Percentiles rank a stretch among this genome's conserved stretches.
Conservation (phyloP, 2,329 filamentous ascomycete genomes). For the Huntiella bhutanensis region DNA sequence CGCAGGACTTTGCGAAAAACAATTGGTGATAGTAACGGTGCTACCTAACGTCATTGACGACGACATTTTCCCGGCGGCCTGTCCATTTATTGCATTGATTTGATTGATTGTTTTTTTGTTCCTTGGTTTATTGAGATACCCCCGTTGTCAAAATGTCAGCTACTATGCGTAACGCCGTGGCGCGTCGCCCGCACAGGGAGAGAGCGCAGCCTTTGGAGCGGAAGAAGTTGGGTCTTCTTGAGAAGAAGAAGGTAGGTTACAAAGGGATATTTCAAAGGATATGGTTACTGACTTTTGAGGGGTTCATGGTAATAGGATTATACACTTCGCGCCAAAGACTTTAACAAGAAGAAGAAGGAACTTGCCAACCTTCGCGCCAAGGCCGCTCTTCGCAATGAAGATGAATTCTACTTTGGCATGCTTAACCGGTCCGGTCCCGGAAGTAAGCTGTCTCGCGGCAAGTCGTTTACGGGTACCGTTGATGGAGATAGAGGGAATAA, state of each 20-base stretch:
- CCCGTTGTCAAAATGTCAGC: slow-evolving; percentile 28
- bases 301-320: slow-evolving; percentile 31
- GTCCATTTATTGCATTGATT: too few relatives aligned
- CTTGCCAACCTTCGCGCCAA: slow-evolving; percentile 42
- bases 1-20: too few relatives aligned
- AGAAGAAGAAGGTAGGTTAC: slow-evolving; percentile 66
- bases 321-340: slow-evolving; percentile 43
- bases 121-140: too few relatives aligned
- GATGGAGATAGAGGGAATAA: slow-evolving; percentile 38
- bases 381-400: slow-evolving; percentile 46
- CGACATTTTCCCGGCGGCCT: too few relatives aligned
- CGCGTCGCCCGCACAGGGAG: slow-evolving; percentile 75
- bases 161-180: slow-evolving; percentile 41
- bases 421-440: slow-evolving; percentile 39
- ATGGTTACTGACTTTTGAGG: not conserved
- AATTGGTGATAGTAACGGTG: too few relatives aligned
- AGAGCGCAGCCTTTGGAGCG: slow-evolving; percentile 73
- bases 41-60: too few relatives aligned
- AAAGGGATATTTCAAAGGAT: not conserved
- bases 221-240: slow-evolving; percentile 71
- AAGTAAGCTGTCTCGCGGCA: slow-evolving; percentile 28
- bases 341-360: slow-evolving; percentile 43
- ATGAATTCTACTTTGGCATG: slow-evolving; percentile 59
- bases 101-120: too few relatives aligned
- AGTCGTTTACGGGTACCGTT: slow-evolving; percentile 34